A percentile compares a stretch with the other conserved stretches of the same genome.
These are phyloP conservation scores for Peterozyma xylosa DNA, from an alignment of 805 yeast genomes.

Conservation along the genomic window DNA sequence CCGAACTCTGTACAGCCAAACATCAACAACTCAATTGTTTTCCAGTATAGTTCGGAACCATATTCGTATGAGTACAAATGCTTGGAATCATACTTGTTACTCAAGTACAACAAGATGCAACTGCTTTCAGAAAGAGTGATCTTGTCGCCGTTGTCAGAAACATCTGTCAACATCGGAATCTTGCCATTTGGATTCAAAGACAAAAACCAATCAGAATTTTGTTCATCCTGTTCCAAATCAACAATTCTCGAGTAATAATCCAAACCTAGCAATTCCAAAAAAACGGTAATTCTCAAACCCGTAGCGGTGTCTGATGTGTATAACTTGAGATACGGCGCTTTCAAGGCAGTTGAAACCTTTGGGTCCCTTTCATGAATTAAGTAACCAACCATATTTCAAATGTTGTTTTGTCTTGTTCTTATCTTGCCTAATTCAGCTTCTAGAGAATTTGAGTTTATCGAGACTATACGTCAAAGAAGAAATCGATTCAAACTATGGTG, in stretches of 20 bases:
- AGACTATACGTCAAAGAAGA: too few species aligned
- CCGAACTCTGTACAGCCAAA: constrained; percentile 55
- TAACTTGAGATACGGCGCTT: constrained; percentile 34
- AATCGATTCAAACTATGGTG: too few species aligned
- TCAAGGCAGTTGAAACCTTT: constrained; percentile 16
- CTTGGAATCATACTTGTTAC: constrained; percentile 52
- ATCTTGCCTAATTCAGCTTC: too few species aligned
- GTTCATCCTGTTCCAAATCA: constrained; percentile 33
- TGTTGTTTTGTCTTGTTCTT: neutral
- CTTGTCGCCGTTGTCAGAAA: constrained; percentile 29
- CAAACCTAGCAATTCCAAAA: constrained; percentile 32
- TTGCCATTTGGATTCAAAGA: constrained; percentile 55
- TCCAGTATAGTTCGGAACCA: constrained; percentile 38
- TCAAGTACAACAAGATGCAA: constrained; percentile 51
- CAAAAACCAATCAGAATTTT: constrained; percentile 50
- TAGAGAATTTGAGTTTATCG: too few species aligned
- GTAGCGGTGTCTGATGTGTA: constrained; percentile 35
- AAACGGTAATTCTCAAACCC: constrained; percentile 31
- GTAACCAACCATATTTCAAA: constrained; percentile 19
- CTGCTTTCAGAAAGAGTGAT: constrained; percentile 49
- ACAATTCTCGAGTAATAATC: constrained; percentile 32
- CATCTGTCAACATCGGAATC: constrained; percentile 46
- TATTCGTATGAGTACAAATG: constrained; percentile 32
- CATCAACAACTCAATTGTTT: constrained; percentile 41
- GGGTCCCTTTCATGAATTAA: constrained; percentile 27